A percentile compares a stretch with the other conserved stretches of the same genome.
phyloP scores from a whole-genome alignment of 768 basidiomycete genomes.

The Lepiota subincarnata region DNA sequence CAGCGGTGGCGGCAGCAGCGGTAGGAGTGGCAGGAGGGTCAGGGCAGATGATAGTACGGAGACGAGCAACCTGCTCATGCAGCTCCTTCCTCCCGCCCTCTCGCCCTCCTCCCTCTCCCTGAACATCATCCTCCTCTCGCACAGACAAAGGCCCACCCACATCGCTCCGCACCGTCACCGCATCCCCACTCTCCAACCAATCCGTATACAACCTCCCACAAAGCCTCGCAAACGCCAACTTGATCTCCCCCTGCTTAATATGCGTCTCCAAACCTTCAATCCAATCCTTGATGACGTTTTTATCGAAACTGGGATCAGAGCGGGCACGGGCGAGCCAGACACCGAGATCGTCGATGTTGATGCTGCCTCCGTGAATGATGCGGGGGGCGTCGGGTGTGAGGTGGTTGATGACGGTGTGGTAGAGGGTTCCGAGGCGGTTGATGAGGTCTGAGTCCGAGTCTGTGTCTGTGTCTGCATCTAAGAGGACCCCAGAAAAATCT shows the following conservation, averaged over 20 bases:
- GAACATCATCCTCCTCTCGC: slow-evolving; percentile 6
- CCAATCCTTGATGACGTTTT: slow-evolving; percentile 33
- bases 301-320: slow-evolving; percentile 36
- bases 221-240: slow-evolving; percentile 37
- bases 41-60: slow-evolving; percentile 35
- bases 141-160: slow-evolving; percentile 15
- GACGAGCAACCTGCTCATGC: slow-evolving; percentile 36
- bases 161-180: slow-evolving; percentile 21
- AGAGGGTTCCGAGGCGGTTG: neutral
- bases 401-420: slow-evolving; percentile 2
- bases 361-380: slow-evolving; percentile 18
- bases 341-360: slow-evolving; percentile 28
- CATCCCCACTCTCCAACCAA: slow-evolving; percentile 41
- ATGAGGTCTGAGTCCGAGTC: neutral
- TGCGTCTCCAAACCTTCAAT: slow-evolving; percentile 34
- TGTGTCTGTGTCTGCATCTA: neutral
- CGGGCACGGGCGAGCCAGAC: slow-evolving; percentile 37
- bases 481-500: slow-evolving; percentile 28
- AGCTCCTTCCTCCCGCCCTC: slow-evolving; percentile 39
- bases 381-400: neutral
- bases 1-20: too few relatives aligned
- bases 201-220: slow-evolving; percentile 41
- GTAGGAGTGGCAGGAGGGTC: too few relatives aligned
- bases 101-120: slow-evolving; percentile 29
- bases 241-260: slow-evolving; percentile 30